phyloP scores from a whole-genome alignment of 192 early-diverging fungal genomes.

The Coemansia sp. region DNA sequence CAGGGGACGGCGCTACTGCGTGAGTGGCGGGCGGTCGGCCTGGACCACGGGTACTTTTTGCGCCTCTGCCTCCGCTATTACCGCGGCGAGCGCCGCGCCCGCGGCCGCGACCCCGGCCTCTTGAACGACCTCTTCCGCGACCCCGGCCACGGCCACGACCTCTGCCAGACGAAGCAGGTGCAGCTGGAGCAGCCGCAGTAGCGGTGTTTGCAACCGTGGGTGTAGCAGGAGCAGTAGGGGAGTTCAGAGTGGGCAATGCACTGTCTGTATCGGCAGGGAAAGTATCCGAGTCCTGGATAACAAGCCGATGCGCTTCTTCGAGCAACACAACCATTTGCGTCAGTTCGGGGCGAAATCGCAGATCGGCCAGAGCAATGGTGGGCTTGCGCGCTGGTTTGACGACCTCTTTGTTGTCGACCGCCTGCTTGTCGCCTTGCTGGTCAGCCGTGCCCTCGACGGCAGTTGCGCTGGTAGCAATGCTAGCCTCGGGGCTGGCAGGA shows the following conservation, averaged over 20 bases:
- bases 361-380: constrained; percentile 27
- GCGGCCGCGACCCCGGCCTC: constrained; percentile 12
- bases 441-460: constrained; percentile 1
- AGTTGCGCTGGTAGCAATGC: neutral
- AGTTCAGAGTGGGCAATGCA: neutral
- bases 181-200: neutral
- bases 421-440: neutral
- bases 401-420: neutral
- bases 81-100: constrained; percentile 11
- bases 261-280: neutral
- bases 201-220: neutral
- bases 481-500: constrained; percentile 10
- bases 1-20: neutral
- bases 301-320: constrained; percentile 47
- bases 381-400: neutral
- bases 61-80: constrained; percentile 1
- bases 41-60: constrained; percentile 1
- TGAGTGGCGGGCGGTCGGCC: neutral
- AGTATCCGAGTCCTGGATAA: constrained; percentile 14
- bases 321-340: constrained; percentile 51
- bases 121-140: constrained; percentile 16
- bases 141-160: constrained; percentile 25
- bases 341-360: constrained; percentile 39
- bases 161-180: neutral
- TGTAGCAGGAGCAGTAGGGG: neutral